phyloP scores from a whole-genome alignment of 129 eudicot genomes.

The Heracleum sosnowskyi region DNA sequence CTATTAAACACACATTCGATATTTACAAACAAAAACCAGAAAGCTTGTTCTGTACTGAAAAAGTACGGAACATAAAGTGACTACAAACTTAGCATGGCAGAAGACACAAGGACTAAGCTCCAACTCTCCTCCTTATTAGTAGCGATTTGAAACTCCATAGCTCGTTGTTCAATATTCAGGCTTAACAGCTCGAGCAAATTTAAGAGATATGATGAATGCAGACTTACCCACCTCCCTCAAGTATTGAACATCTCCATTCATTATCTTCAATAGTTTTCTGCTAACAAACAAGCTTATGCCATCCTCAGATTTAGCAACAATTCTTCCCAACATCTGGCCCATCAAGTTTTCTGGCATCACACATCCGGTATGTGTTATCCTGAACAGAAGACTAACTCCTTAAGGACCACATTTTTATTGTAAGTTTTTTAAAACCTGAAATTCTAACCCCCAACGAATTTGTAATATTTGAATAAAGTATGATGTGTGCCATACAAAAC shows the following conservation, averaged over 20 bases:
- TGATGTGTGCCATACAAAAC: background rate
- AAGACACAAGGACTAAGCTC: background rate
- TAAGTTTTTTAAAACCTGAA: no score
- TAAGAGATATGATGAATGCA: constrained; percentile 57
- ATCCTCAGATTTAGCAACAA: constrained; percentile 56
- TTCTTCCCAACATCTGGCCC: constrained; percentile 63
- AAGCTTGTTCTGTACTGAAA: no score
- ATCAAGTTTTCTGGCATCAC: constrained; percentile 70
- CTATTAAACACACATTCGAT: background rate
- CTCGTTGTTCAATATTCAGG: background rate
- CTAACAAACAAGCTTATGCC: constrained; percentile 72
- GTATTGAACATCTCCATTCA: constrained; percentile 88
- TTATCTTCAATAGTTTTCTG: constrained; percentile 73
- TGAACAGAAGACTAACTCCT: constrained; percentile 1
- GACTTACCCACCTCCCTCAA: constrained; percentile 55
- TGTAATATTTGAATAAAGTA: no score
- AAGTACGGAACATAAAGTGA: no score
- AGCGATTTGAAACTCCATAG: background rate
- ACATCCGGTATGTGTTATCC: constrained; percentile 76
- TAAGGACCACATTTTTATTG: background rate
- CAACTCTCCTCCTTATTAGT: background rate
- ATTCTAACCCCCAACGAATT: no score
- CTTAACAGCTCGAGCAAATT: constrained; percentile 46
- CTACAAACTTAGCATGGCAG: no score
- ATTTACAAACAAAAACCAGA: background rate